These are phyloP conservation scores for Heliophila coronopifolia DNA, from an alignment of 441 rosid species.

Conservation along the genomic window DNA sequence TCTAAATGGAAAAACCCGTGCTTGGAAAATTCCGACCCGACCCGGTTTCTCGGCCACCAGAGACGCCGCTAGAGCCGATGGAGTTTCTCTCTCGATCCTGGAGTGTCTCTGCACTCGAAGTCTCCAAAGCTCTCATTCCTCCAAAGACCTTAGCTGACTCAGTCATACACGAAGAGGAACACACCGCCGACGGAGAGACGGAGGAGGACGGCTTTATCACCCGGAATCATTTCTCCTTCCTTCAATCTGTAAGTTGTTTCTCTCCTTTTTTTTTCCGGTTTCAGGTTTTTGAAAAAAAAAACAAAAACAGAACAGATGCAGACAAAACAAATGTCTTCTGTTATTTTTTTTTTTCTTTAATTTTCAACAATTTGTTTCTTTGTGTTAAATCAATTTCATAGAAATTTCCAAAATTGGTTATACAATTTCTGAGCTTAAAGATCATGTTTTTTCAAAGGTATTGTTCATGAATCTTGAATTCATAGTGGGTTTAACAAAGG, in stretches of 20 bases:
- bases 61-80: slow-evolving; percentile 73
- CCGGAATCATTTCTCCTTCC: slow-evolving; percentile 73
- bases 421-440: slow-evolving; percentile 1
- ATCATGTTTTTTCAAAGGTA: slow-evolving; percentile 3
- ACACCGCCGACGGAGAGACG: slow-evolving; percentile 32
- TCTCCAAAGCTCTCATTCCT: slow-evolving; percentile 58
- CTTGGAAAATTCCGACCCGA: slow-evolving; percentile 48
- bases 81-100: slow-evolving; percentile 85
- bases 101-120: slow-evolving; percentile 75
- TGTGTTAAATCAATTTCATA: not conserved
- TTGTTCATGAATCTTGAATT: not conserved
- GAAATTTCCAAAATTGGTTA: slow-evolving; percentile 5
- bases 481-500: not conserved
- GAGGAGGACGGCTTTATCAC: slow-evolving; percentile 50
- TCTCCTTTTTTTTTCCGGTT: not conserved
- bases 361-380: not conserved
- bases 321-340: not conserved
- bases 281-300: too few relatives aligned
- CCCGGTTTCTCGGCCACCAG: slow-evolving; percentile 59
- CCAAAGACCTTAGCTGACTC: slow-evolving; percentile 24
- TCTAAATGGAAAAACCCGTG: not conserved
- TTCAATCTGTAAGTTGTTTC: slow-evolving; percentile 63
- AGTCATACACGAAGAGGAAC: slow-evolving; percentile 44
- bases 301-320: slow-evolving; percentile 7
- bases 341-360: not conserved